Evolutionary conservation across 345 rosid genomes (phyloP).

Genomic region (Rubroshorea leprosula): DNA sequence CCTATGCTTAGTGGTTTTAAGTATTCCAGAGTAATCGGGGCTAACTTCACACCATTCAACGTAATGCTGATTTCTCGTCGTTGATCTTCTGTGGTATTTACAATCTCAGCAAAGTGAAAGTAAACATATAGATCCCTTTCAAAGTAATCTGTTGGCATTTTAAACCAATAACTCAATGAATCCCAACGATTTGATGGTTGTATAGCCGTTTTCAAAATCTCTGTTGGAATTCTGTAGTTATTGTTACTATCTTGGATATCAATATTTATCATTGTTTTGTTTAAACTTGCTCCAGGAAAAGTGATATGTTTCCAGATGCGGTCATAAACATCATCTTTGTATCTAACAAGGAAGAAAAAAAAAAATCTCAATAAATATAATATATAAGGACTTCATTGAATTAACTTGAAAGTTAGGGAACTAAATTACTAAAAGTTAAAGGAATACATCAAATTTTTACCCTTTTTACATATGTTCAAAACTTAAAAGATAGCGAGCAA

Average conservation of each 20-base stretch:
- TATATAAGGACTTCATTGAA: too few relatives aligned
- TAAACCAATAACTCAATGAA: neutral
- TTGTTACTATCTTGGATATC: neutral
- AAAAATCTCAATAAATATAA: too few relatives aligned
- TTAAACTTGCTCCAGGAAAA: neutral
- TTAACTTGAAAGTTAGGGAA: too few relatives aligned
- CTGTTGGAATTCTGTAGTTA: neutral
- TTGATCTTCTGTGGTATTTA: neutral
- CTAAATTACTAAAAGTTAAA: too few relatives aligned
- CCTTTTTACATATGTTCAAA: too few relatives aligned
- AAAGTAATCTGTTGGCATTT: neutral
- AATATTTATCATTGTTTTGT: neutral
- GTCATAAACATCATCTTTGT: conserved; percentile 17
- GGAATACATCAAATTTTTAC: too few relatives aligned
- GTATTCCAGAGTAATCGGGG: conserved; percentile 12
- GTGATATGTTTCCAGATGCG: neutral
- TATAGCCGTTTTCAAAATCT: neutral
- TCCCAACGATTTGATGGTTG: neutral
- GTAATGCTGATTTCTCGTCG: conserved; percentile 10
- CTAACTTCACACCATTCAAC: neutral
- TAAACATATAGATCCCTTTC: neutral
- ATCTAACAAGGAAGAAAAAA: neutral
- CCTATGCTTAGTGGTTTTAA: conserved; percentile 11
- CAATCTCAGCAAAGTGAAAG: conserved; percentile 21
- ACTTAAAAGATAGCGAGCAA: too few relatives aligned